Evolutionary conservation across 129 eudicot genomes (phyloP), one percentile per base, ranked within the genome.

Genomic region (Rutidosis leptorrhynchoides): DNA sequence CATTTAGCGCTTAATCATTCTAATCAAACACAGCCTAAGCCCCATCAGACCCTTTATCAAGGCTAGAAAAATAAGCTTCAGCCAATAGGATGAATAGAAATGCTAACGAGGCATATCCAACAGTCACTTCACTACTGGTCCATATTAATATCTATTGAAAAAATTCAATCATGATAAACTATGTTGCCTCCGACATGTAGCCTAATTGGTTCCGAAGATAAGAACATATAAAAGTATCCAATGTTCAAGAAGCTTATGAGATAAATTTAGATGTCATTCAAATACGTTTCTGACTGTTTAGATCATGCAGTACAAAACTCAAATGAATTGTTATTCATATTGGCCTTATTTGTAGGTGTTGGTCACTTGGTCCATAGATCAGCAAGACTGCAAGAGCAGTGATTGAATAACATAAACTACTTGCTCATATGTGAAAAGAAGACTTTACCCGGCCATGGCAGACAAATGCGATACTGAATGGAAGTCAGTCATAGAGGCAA

Each of bases 131-230:
- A 24, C 48, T 20, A 10, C 21, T 16, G 17, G 2, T 46, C 53
- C 60, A 43, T 42, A 22, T 56, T 57, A 55, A 69, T 54, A n/a
- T n/a, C n/a, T n/a, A n/a, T n/a, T n/a, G 56, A 57, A 28, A 7
- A 16, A 65, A 56, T 14, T 70, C 32, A 58, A 59, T 71, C 68
- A 71, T 60, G 26, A 30, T 61, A 71, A 25, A 46, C n/a, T 33
- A 8, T n/a, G 55, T 56, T 69, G 57, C 55, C 56, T 37, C 58
- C 25, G 17, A 43, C 66, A 20, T 37, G 57, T 27, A 69, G 56
- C 66, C 43, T 58, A 43, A 12, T 68, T 69, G 58, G 15, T 57
- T 40, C n/a, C 0, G 28, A 40, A 40, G n/a, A 40, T 40, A 16
- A 40, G 46, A 12, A 16, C 46, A 40, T 40, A 2, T 40, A 2